A percentile compares a stretch with the other conserved stretches of the same genome.
phyloP scores from a whole-genome alignment of 768 basidiomycete species.

The Pleurotus cornucopiae region DNA sequence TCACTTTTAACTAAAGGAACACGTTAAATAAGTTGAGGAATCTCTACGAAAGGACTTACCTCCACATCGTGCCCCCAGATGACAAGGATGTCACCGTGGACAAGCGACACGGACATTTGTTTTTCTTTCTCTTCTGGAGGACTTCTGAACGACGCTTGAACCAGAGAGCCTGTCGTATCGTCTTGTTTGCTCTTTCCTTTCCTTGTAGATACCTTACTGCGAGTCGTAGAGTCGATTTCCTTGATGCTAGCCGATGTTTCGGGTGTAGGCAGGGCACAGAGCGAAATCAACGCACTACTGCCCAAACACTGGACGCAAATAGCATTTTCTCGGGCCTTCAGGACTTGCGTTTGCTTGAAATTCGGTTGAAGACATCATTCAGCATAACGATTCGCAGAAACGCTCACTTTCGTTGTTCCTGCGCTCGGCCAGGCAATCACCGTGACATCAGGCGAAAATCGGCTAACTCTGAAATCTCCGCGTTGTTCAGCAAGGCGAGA shows the following conservation, averaged over 20 bases:
- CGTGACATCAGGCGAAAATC: neutral
- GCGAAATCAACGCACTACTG: constrained; percentile 8
- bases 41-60: neutral
- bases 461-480: neutral
- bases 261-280: constrained; percentile 22
- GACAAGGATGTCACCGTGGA: constrained; percentile 4
- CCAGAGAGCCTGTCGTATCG: neutral
- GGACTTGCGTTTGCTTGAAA: neutral
- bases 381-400: neutral
- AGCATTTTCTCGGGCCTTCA: constrained; percentile 4
- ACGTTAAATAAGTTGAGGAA: neutral
- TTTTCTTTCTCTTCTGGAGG: neutral
- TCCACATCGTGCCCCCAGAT: neutral
- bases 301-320: neutral
- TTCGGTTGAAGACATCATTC: too few species aligned
- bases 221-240: too few species aligned
- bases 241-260: too few species aligned
- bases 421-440: constrained; percentile 12
- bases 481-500: neutral
- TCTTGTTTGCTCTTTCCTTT: neutral
- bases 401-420: constrained; percentile 9
- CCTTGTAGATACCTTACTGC: too few species aligned
- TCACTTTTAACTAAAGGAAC: neutral
- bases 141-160: neutral
- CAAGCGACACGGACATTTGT: neutral